A percentile compares a stretch with the other conserved stretches of the same genome.
Evolutionary conservation across 108 stramenopile species (phyloP).

Genomic region (Nannochloropsis salina): DNA sequence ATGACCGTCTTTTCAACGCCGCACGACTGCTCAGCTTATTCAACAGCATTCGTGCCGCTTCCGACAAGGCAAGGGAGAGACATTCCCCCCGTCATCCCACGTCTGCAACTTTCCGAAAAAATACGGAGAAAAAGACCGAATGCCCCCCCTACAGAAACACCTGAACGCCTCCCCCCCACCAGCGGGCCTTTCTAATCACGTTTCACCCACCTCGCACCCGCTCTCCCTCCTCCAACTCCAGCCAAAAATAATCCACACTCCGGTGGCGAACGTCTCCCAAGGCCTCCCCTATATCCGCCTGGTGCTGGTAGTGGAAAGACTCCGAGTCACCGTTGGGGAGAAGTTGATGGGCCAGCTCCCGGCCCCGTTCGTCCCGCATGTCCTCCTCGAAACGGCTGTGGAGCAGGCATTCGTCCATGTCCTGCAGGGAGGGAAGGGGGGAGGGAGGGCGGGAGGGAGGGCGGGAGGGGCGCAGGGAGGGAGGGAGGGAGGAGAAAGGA

Average conservation of each 20-base stretch:
- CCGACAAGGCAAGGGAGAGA: too few species aligned
- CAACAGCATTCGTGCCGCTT: too few species aligned
- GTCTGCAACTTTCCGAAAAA: too few species aligned
- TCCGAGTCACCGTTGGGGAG: not conserved
- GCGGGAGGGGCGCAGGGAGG: not conserved
- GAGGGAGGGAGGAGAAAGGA: not conserved
- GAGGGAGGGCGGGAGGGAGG: not conserved
- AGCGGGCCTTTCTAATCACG: too few species aligned
- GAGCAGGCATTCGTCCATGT: conserved; percentile 32
- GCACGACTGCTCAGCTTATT: too few species aligned
- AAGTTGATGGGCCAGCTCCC: not conserved
- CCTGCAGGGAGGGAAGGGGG: not conserved
- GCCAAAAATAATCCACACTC: not conserved
- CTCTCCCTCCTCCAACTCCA: conserved; percentile 18
- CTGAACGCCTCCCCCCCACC: too few species aligned
- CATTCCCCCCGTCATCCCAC: too few species aligned
- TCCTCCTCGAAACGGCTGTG: conserved; percentile 21
- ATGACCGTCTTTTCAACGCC: too few species aligned
- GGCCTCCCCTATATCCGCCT: not conserved
- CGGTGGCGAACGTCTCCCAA: not conserved
- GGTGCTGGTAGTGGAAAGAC: conserved; percentile 10
- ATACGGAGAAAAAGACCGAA: too few species aligned
- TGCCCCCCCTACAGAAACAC: too few species aligned
- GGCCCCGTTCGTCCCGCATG: not conserved
- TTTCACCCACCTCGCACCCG: not conserved